A percentile compares a stretch with the other conserved stretches of the same genome.
phyloP scores from a whole-genome alignment of 306 rosid species.

The Castanea crenata region DNA sequence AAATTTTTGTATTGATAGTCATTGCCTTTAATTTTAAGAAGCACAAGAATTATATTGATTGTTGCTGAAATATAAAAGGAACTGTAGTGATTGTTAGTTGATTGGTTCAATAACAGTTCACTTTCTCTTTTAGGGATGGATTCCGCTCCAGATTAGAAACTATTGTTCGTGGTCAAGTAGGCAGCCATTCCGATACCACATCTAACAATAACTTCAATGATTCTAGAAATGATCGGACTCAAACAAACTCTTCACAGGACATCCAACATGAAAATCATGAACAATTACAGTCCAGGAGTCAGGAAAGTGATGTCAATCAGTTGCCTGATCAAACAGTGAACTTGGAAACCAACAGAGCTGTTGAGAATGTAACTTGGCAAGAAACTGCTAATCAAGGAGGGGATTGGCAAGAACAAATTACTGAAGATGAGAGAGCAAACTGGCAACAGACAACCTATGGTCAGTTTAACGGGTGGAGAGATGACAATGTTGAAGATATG shows the following conservation, averaged over 20 bases:
- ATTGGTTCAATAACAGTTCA: slow-evolving; percentile 28
- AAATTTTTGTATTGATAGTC: neutral
- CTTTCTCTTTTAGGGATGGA: slow-evolving; percentile 68
- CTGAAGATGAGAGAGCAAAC: slow-evolving; percentile 59
- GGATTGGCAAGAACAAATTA: slow-evolving; percentile 62
- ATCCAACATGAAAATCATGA: slow-evolving; percentile 54
- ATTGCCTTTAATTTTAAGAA: slow-evolving; percentile 17
- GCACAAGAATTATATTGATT: slow-evolving; percentile 15
- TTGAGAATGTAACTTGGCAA: slow-evolving; percentile 63
- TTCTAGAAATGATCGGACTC: slow-evolving; percentile 56
- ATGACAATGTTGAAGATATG: slow-evolving; percentile 42
- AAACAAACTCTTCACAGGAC: slow-evolving; percentile 46
- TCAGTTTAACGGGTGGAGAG: slow-evolving; percentile 67
- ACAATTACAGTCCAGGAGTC: slow-evolving; percentile 53
- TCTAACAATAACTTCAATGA: slow-evolving; percentile 54
- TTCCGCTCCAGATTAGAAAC: slow-evolving; percentile 87
- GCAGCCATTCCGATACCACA: slow-evolving; percentile 60
- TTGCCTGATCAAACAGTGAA: slow-evolving; percentile 51
- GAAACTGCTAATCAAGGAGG: slow-evolving; percentile 59
- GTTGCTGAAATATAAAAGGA: slow-evolving; percentile 6
- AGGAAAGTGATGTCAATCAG: slow-evolving; percentile 47
- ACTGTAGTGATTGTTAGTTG: slow-evolving; percentile 21
- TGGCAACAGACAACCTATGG: slow-evolving; percentile 65
- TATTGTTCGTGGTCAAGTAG: slow-evolving; percentile 87
- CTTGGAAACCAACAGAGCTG: slow-evolving; percentile 45